These are phyloP conservation scores for Bertia moriformis DNA, from an alignment of 2,329 filamentous ascomycete genomes.

Conservation along the genomic window DNA sequence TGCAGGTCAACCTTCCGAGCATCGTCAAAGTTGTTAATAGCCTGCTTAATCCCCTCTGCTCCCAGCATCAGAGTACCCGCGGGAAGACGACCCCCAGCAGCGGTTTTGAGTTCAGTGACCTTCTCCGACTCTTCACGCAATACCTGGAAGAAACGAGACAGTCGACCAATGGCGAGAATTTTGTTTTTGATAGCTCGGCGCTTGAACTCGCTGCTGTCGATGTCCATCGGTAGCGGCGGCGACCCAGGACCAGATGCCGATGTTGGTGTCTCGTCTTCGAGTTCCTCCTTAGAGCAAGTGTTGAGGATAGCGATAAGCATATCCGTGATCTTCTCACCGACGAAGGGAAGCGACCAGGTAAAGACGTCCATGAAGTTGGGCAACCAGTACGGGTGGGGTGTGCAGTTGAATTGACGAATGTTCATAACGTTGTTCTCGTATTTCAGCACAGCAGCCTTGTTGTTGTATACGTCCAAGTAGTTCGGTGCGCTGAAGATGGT, in stretches of 20 bases:
- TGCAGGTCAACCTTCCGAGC: slow-evolving; percentile 92
- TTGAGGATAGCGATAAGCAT: slow-evolving; percentile 98
- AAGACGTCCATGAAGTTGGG: slow-evolving; percentile 99
- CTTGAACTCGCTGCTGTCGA: slow-evolving; percentile 85
- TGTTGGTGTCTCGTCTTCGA: slow-evolving; percentile 68
- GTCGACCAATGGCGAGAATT: slow-evolving; percentile 88
- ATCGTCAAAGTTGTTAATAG: slow-evolving; percentile 92
- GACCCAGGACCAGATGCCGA: slow-evolving; percentile 62
- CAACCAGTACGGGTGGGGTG: slow-evolving; percentile 96
- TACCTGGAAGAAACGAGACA: slow-evolving; percentile 97
- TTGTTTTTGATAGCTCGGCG: slow-evolving; percentile 98
- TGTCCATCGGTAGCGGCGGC: slow-evolving; percentile 57
- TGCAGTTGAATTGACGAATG: slow-evolving; percentile 99
- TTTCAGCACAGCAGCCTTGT: slow-evolving; percentile 96
- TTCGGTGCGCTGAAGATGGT: slow-evolving; percentile 99
- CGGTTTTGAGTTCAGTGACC: slow-evolving; percentile 95
- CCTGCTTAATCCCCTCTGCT: slow-evolving; percentile 95
- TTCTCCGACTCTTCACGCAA: slow-evolving; percentile 92
- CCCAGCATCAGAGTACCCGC: slow-evolving; percentile 95
- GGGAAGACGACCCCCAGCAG: slow-evolving; percentile 78
- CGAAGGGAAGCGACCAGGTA: slow-evolving; percentile 98
- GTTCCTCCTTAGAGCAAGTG: slow-evolving; percentile 96
- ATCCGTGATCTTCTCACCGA: slow-evolving; percentile 97
- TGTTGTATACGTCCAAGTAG: slow-evolving; percentile 98
- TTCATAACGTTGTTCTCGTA: slow-evolving; percentile 99